Percentiles rank a stretch among this genome's conserved stretches.
phyloP scores from a whole-genome alignment of 2,329 filamentous ascomycete genomes.

The Aspergillus awamori region DNA sequence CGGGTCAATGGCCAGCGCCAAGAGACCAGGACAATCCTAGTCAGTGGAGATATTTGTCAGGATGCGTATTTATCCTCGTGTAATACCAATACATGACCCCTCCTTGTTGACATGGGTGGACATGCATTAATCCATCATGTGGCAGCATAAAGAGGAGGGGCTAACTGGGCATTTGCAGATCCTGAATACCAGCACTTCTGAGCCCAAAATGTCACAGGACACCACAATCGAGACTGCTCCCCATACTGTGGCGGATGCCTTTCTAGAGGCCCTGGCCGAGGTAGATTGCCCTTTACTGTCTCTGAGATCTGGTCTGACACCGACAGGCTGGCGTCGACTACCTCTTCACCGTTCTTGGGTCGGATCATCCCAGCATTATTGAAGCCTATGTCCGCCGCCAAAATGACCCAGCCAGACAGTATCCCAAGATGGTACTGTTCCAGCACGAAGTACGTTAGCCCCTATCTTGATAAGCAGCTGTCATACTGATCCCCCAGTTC shows the following conservation, averaged over 20 bases:
- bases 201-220: background rate
- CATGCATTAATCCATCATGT: background rate
- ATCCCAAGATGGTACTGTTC: conserved; percentile 17
- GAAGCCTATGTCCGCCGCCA: conserved; percentile 17
- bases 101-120: background rate
- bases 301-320: background rate
- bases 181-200: background rate
- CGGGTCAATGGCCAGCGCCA: no score
- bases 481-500: conserved; percentile 2
- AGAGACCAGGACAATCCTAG: no score
- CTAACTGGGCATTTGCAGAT: background rate
- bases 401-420: conserved; percentile 11
- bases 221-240: background rate
- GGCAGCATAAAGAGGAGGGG: background rate
- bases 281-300: background rate
- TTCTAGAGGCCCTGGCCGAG: conserved; percentile 5
- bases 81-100: no score
- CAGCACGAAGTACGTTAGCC: conserved; percentile 9
- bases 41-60: no score
- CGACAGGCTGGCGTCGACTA: conserved; percentile 14
- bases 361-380: conserved; percentile 18
- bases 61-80: no score
- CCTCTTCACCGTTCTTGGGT: conserved; percentile 16
- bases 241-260: conserved; percentile 5
- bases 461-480: no score